A percentile compares a stretch with the other conserved stretches of the same genome.
Conservation (phyloP, 208 protist genomes). For the Crithidia acanthocephali region DNA sequence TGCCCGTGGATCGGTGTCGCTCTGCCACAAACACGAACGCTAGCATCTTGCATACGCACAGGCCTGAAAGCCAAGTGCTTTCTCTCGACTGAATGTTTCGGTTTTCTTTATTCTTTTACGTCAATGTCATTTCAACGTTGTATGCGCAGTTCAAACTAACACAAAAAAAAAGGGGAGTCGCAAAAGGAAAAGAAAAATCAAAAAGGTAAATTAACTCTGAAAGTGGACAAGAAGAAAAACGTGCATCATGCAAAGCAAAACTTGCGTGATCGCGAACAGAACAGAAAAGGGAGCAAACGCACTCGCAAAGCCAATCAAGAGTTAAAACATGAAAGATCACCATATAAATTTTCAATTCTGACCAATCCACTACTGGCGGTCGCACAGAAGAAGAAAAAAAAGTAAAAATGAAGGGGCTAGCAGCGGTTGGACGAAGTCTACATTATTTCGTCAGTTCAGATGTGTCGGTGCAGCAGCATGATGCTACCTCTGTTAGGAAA, state of each 20-base stretch:
- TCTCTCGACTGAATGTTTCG: no score
- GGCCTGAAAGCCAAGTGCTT: no score
- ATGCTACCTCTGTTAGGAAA: background rate
- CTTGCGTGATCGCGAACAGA: background rate
- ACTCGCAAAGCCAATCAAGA: background rate
- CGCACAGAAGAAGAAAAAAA: constrained; percentile 3
- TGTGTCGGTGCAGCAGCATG: background rate
- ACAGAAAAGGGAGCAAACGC: background rate
- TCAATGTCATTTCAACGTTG: no score
- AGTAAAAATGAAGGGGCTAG: background rate
- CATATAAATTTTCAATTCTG: background rate
- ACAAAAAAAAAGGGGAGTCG: no score
- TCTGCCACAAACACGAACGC: no score
- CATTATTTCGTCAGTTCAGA: background rate
- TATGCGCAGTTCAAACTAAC: no score
- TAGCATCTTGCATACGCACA: no score
- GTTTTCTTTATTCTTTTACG: no score
- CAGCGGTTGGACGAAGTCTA: background rate
- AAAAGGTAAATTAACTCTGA: background rate
- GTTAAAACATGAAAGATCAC: background rate
- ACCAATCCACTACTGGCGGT: background rate
- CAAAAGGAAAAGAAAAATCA: background rate
- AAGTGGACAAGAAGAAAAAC: background rate
- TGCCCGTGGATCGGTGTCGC: no score
- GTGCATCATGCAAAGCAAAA: background rate